These are phyloP conservation scores for Aspergillus quadrilineatus DNA, from an alignment of 2,329 filamentous ascomycete genomes.

Conservation along the genomic window DNA sequence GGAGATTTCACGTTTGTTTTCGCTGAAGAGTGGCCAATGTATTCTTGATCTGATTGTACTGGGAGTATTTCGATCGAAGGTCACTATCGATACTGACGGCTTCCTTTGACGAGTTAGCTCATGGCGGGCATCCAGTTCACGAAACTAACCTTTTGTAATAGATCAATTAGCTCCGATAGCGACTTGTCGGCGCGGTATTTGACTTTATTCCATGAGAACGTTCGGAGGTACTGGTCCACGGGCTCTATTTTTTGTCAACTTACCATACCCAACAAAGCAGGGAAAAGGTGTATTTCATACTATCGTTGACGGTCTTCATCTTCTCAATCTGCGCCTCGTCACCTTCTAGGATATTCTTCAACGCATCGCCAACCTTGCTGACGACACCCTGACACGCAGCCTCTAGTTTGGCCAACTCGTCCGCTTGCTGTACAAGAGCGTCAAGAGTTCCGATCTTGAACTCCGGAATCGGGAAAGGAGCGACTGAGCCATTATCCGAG, in stretches of 20 bases:
- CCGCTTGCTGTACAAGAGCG: constrained; percentile 90
- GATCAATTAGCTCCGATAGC: constrained; percentile 80
- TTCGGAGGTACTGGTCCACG: constrained; percentile 87
- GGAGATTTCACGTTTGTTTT: constrained; percentile 69
- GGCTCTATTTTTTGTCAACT: constrained; percentile 62
- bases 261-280: background rate
- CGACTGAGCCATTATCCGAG: constrained; percentile 71
- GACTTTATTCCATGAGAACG: constrained; percentile 95
- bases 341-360: constrained; percentile 78
- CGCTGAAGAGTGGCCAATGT: constrained; percentile 78
- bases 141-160: constrained; percentile 72
- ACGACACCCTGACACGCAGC: constrained; percentile 76
- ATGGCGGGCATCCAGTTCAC: too few species aligned
- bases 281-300: constrained; percentile 51
- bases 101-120: constrained; percentile 58
- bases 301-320: constrained; percentile 93
- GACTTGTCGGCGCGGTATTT: constrained; percentile 94
- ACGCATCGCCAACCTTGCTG: constrained; percentile 80
- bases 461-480: constrained; percentile 78
- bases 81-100: constrained; percentile 90
- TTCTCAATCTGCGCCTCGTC: constrained; percentile 78
- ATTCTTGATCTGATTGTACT: constrained; percentile 89
- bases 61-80: constrained; percentile 88
- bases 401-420: constrained; percentile 89
- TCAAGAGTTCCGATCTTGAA: constrained; percentile 99